Conservation (phyloP, 2,329 filamentous ascomycete genomes). For the Fulvia fulva region DNA sequence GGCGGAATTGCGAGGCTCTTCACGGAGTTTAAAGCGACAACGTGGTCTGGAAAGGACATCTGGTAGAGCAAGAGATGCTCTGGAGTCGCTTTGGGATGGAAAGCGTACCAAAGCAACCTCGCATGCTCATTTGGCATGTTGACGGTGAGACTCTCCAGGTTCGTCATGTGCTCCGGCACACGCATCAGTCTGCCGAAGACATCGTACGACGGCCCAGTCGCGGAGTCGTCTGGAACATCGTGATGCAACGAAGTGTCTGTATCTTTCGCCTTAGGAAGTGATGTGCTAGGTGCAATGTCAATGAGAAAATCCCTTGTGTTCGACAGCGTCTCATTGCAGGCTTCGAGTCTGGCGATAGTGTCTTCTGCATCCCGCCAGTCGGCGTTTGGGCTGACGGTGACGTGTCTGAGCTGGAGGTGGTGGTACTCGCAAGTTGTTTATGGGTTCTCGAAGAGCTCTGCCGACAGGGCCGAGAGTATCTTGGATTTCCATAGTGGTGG, state of each 20-base stretch:
- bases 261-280: too few species aligned
- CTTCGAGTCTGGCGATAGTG: too few species aligned
- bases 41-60: not conserved
- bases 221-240: too few species aligned
- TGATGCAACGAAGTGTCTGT: too few species aligned
- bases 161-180: not conserved
- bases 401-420: too few species aligned
- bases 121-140: not conserved
- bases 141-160: not conserved
- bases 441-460: not conserved
- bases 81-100: not conserved
- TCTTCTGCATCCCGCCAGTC: too few species aligned
- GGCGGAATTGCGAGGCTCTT: not conserved
- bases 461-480: not conserved
- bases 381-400: too few species aligned
- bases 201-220: not conserved
- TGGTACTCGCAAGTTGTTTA: not conserved
- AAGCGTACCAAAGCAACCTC: not conserved
- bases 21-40: not conserved
- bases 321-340: too few species aligned
- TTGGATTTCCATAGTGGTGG: too few species aligned
- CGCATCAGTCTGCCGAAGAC: not conserved
- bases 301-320: too few species aligned
- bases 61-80: not conserved
- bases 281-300: too few species aligned